phyloP scores from a whole-genome alignment of 352 stramenopile species.

The Elongisporangium prolatum region DNA sequence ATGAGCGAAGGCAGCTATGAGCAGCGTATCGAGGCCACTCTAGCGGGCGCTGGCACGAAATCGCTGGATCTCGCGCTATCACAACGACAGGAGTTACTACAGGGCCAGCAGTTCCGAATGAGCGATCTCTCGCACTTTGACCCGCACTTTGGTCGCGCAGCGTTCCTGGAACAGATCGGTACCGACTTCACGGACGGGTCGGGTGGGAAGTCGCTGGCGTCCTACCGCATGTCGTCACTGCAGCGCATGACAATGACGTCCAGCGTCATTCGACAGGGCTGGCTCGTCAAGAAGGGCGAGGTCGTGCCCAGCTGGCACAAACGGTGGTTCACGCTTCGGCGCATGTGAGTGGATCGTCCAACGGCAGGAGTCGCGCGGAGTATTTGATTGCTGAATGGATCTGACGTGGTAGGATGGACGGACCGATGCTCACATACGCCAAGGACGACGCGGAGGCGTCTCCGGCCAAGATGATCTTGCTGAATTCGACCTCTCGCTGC shows the following conservation, averaged over 20 bases:
- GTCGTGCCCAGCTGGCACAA: constrained; percentile 77
- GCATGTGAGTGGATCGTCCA: constrained; percentile 33
- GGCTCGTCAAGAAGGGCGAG: constrained; percentile 74
- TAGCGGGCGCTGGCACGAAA: constrained; percentile 47
- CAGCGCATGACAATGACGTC: constrained; percentile 36
- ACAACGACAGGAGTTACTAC: constrained; percentile 18
- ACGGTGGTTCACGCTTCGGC: constrained; percentile 74
- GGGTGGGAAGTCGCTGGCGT: constrained; percentile 52
- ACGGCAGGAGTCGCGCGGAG: neutral
- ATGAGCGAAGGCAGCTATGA: constrained; percentile 57
- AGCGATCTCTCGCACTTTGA: constrained; percentile 61
- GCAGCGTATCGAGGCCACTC: constrained; percentile 58
- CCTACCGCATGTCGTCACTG: constrained; percentile 64
- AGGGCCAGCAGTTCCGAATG: constrained; percentile 50
- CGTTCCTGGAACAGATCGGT: constrained; percentile 69
- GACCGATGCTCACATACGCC: constrained; percentile 72
- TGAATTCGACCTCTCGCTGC: constrained; percentile 75
- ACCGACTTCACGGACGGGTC: constrained; percentile 56
- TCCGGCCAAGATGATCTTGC: constrained; percentile 60
- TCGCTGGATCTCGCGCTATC: constrained; percentile 40
- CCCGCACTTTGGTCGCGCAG: constrained; percentile 56
- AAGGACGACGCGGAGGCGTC: constrained; percentile 53
- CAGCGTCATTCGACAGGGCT: constrained; percentile 57
- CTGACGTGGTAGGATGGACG: constrained; percentile 34
- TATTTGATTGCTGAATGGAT: neutral